Evolutionary conservation across 768 basidiomycete genomes (phyloP).

Genomic region (Boletus edulis): DNA sequence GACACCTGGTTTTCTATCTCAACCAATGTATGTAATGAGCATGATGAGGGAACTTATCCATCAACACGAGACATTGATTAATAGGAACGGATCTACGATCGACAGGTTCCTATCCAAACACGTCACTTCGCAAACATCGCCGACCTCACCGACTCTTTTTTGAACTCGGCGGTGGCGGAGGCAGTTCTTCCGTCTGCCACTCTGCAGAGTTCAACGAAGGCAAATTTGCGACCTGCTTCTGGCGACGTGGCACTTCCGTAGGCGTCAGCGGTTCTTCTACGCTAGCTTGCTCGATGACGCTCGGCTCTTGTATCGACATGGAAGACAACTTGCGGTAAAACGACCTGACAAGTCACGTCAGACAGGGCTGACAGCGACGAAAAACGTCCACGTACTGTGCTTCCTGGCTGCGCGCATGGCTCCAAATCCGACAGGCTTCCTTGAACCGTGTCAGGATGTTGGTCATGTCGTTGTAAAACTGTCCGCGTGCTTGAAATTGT

Average conservation of each 20-base stretch:
- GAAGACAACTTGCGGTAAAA: slow-evolving; percentile 22
- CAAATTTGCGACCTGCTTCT: slow-evolving; percentile 36
- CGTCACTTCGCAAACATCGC: not conserved
- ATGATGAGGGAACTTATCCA: no score
- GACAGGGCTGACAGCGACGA: not conserved
- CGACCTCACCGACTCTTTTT: slow-evolving; percentile 4
- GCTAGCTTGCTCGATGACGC: slow-evolving; percentile 1
- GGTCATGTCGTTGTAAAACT: slow-evolving; percentile 91
- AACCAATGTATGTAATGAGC: no score
- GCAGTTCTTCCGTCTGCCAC: slow-evolving; percentile 53
- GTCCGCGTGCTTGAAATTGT: not conserved
- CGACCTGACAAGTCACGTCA: slow-evolving; percentile 9
- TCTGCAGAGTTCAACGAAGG: slow-evolving; percentile 49
- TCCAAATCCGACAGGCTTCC: slow-evolving; percentile 75
- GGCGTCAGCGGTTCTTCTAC: not conserved
- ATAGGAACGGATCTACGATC: no score
- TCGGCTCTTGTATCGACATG: slow-evolving; percentile 33
- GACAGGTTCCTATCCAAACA: no score
- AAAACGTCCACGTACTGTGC: slow-evolving; percentile 52
- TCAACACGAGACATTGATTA: no score
- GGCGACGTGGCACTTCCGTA: slow-evolving; percentile 12
- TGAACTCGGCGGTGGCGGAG: slow-evolving; percentile 35
- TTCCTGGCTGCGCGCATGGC: slow-evolving; percentile 66
- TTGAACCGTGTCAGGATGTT: slow-evolving; percentile 71
- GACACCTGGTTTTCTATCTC: no score